A percentile compares a stretch with the other conserved stretches of the same genome.
These are phyloP conservation scores for Kregervanrija fluxuum DNA, from an alignment of 805 yeast species.

Conservation along the genomic window DNA sequence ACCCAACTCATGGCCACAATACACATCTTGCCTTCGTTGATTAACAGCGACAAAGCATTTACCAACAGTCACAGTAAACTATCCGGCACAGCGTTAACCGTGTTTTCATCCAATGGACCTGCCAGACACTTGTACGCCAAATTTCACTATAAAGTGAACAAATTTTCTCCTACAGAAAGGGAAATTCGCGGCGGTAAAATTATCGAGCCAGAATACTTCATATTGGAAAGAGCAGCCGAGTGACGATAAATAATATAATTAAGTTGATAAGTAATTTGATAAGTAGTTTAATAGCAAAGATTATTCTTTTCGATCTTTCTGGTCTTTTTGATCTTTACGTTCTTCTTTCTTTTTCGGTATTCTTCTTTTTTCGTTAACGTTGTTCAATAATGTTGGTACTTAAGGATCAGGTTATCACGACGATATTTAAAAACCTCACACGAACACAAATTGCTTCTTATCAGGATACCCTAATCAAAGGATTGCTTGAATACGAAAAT, in stretches of 20 bases:
- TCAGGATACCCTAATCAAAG: constrained; percentile 31
- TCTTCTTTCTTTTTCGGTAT: background rate
- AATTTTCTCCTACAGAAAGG: constrained; percentile 39
- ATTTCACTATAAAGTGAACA: constrained; percentile 32
- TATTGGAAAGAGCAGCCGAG: constrained; percentile 7
- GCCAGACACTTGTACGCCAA: constrained; percentile 39
- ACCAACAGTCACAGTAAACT: constrained; percentile 3
- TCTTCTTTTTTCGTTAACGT: too few relatives aligned
- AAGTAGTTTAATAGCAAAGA: background rate
- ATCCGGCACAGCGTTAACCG: constrained; percentile 39
- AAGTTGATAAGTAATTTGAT: background rate
- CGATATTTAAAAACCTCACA: constrained; percentile 24
- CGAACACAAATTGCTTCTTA: constrained; percentile 23
- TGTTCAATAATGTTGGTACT: constrained; percentile 30
- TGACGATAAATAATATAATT: background rate
- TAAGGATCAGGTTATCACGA: constrained; percentile 24
- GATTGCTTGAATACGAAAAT: constrained; percentile 34
- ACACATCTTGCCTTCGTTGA: constrained; percentile 24
- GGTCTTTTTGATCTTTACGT: background rate
- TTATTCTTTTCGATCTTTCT: background rate
- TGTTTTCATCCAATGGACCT: constrained; percentile 36
- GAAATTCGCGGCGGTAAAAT: constrained; percentile 32
- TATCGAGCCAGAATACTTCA: constrained; percentile 38
- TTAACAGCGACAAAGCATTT: constrained; percentile 8
- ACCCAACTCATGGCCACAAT: constrained; percentile 29